Percentiles rank a stretch among this genome's conserved stretches.
Conservation (phyloP, 1,284 basidiomycete species). For the Termitomyces sp. region DNA sequence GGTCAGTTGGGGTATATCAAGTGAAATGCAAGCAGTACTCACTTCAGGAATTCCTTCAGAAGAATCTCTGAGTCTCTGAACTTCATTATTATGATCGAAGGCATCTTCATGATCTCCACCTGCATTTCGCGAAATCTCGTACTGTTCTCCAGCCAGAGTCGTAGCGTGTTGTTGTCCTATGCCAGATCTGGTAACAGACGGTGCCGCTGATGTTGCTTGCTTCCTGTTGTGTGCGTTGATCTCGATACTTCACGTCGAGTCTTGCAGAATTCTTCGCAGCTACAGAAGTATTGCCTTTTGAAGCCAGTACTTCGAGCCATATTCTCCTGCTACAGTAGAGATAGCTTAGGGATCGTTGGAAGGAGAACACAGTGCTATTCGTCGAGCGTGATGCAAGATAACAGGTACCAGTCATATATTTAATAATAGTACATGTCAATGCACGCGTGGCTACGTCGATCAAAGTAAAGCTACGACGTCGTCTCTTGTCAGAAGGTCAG, state of each 20-base stretch:
- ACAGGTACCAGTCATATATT: too few species aligned
- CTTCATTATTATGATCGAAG: too few species aligned
- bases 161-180: neutral
- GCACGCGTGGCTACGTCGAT: too few species aligned
- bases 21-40: too few species aligned
- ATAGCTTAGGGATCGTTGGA: neutral
- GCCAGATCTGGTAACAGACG: neutral
- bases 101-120: too few species aligned
- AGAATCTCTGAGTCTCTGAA: too few species aligned
- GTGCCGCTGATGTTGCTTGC: neutral
- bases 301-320: neutral
- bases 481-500: too few species aligned
- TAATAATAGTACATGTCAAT: too few species aligned
- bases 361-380: neutral
- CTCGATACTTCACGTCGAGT: neutral
- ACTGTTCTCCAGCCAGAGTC: neutral
- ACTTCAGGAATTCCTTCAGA: too few species aligned
- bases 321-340: neutral
- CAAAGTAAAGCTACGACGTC: too few species aligned
- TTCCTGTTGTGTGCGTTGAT: neutral
- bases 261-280: neutral
- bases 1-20: too few species aligned
- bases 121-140: too few species aligned
- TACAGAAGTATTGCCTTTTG: neutral
- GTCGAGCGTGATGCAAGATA: neutral